Evolutionary conservation across 2,329 filamentous ascomycete genomes (phyloP).

Genomic region (Claviceps arundinis): DNA sequence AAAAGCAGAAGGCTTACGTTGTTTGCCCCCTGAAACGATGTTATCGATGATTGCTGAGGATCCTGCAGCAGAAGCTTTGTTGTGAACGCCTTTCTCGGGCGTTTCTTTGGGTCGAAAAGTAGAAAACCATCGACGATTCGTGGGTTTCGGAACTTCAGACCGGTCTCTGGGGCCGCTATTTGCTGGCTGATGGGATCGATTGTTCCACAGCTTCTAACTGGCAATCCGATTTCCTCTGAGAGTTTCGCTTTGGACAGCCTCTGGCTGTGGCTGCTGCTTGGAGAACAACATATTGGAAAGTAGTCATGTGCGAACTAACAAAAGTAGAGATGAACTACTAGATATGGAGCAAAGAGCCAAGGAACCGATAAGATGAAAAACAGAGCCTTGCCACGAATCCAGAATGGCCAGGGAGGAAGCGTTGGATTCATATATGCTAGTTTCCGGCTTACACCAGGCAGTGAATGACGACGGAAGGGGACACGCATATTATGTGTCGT

Average conservation of each 20-base stretch:
- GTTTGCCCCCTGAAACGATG: not conserved
- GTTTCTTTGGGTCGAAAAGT: conserved; percentile 7
- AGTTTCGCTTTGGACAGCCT: conserved; percentile 4
- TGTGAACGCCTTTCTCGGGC: not conserved
- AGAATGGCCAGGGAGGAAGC: not conserved
- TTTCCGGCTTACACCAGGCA: not conserved
- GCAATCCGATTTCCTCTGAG: conserved; percentile 6
- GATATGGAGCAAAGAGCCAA: conserved; percentile 4
- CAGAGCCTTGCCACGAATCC: not conserved
- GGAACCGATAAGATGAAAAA: conserved; percentile 1
- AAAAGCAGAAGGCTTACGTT: not conserved
- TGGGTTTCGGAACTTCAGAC: conserved; percentile 1
- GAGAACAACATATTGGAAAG: conserved; percentile 12
- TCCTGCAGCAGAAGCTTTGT: not conserved
- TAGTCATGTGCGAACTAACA: conserved; percentile 6
- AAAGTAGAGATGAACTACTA: conserved; percentile 3
- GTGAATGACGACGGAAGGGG: not conserved
- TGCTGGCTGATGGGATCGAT: conserved; percentile 8
- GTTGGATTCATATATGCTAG: not conserved
- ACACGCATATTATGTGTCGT: not conserved
- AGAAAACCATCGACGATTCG: conserved; percentile 10
- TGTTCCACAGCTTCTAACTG: conserved; percentile 17
- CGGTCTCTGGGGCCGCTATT: conserved; percentile 1
- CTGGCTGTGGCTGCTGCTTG: conserved; percentile 8
- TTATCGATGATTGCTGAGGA: not conserved